Conservation (phyloP, 2,329 filamentous ascomycete genomes). For the Lasiodiplodia theobromae region DNA sequence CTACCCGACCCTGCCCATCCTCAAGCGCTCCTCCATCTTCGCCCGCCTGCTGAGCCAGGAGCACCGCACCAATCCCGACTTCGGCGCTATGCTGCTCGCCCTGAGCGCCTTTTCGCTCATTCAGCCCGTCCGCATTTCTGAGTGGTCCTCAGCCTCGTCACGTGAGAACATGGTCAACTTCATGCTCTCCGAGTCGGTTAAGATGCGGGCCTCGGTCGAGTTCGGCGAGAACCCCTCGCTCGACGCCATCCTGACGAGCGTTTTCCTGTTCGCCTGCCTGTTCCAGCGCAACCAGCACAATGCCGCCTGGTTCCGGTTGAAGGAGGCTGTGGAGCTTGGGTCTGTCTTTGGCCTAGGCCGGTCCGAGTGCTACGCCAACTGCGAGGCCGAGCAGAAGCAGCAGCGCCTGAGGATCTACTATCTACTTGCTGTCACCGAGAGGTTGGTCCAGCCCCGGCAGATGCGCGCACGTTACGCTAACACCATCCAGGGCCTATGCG, state of each 20-base stretch:
- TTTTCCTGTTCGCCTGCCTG: conserved; percentile 41
- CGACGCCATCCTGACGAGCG: conserved; percentile 40
- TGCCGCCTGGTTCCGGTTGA: conserved; percentile 38
- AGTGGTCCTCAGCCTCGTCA: conserved; percentile 41
- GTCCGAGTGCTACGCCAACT: conserved; percentile 46
- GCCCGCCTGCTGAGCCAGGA: conserved; percentile 52
- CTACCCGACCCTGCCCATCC: conserved; percentile 52
- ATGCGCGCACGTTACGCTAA: not conserved
- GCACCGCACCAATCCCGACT: conserved; percentile 52
- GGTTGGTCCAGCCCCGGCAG: conserved; percentile 2
- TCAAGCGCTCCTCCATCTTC: conserved; percentile 51
- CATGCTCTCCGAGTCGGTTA: conserved; percentile 53
- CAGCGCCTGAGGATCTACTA: conserved; percentile 49
- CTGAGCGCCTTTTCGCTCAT: conserved; percentile 54
- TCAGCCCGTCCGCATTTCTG: conserved; percentile 54
- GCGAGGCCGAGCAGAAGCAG: conserved; percentile 45
- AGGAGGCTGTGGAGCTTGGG: conserved; percentile 48
- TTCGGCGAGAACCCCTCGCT: conserved; percentile 41
- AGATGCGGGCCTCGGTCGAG: conserved; percentile 53
- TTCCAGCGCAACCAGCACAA: conserved; percentile 39
- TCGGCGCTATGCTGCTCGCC: conserved; percentile 52
- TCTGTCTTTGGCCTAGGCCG: conserved; percentile 51
- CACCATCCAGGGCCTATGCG: conserved; percentile 47
- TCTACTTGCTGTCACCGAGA: conserved; percentile 43
- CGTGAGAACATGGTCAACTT: conserved; percentile 47